Percentiles rank a stretch among this genome's conserved stretches.
These are phyloP conservation scores for Aurantiochytrium sp. DNA, from an alignment of 108 stramenopile genomes.

Conservation along the genomic window DNA sequence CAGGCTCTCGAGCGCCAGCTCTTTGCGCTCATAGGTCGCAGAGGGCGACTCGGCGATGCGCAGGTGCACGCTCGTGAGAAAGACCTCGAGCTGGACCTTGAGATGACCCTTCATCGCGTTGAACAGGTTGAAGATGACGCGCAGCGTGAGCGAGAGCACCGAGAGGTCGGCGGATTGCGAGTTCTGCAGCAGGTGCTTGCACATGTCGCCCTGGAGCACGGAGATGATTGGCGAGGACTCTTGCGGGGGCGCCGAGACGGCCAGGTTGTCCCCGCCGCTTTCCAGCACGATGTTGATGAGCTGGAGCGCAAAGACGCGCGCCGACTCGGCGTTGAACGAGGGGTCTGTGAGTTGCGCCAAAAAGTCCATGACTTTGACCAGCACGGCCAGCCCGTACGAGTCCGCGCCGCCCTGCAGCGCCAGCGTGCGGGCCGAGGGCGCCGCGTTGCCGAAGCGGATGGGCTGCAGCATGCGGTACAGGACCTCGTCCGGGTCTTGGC, in stretches of 20 bases:
- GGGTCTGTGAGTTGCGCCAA: constrained; percentile 77
- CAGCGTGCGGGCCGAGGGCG: not conserved
- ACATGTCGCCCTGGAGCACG: constrained; percentile 82
- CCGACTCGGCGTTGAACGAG: constrained; percentile 61
- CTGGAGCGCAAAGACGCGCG: constrained; percentile 67
- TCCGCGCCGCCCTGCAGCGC: not conserved
- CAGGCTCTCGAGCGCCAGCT: constrained; percentile 85
- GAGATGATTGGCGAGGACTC: constrained; percentile 29
- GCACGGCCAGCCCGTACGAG: not conserved
- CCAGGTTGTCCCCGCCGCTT: constrained; percentile 50
- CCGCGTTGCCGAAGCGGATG: not conserved
- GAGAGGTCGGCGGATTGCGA: constrained; percentile 71
- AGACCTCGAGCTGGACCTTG: constrained; percentile 94
- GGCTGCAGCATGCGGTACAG: not conserved
- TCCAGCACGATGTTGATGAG: constrained; percentile 91
- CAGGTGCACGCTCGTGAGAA: constrained; percentile 80
- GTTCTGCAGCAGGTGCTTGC: constrained; percentile 76
- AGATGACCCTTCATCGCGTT: constrained; percentile 84
- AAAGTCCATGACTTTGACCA: constrained; percentile 60
- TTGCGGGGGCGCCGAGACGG: not conserved
- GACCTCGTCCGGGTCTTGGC: not conserved
- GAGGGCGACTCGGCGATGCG: constrained; percentile 57
- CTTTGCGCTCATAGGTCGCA: constrained; percentile 70
- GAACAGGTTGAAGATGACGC: constrained; percentile 94
- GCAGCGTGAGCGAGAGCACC: constrained; percentile 74